phyloP scores from a whole-genome alignment of 345 rosid genomes.

The Rhodomyrtus tomentosa region DNA sequence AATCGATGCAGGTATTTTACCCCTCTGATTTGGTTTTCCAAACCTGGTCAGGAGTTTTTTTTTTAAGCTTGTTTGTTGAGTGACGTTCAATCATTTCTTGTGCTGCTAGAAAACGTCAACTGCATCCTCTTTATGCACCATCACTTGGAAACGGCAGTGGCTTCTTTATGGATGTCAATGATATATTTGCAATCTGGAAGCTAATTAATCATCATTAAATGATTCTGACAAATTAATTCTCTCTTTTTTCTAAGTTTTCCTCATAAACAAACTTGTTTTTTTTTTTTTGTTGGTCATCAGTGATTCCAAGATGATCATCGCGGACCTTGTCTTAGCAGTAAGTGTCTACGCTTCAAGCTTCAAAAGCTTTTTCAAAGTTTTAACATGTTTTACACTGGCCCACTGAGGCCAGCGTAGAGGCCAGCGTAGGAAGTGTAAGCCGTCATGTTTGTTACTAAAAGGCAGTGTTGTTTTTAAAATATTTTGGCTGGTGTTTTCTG shows the following conservation, averaged over 20 bases:
- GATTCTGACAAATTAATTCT: background rate
- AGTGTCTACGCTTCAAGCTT: background rate
- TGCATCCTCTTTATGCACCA: background rate
- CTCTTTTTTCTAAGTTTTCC: background rate
- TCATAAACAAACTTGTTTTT: background rate
- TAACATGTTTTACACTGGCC: background rate
- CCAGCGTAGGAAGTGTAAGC: background rate
- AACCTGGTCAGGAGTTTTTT: background rate
- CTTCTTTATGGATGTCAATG: background rate
- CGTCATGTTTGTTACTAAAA: background rate
- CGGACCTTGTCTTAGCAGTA: background rate
- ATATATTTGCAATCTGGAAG: background rate
- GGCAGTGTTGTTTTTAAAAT: background rate
- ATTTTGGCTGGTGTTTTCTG: background rate
- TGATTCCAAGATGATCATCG: background rate
- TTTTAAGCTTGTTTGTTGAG: background rate
- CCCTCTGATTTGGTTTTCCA: background rate
- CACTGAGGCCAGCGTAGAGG: background rate
- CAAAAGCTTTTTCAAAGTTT: background rate
- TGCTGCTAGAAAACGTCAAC: background rate
- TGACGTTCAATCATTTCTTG: background rate
- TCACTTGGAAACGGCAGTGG: background rate
- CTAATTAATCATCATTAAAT: background rate
- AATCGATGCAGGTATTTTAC: slow-evolving; percentile 78
- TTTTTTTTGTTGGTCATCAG: background rate